phyloP scores from a whole-genome alignment of 2,329 filamentous ascomycete genomes.

The Bipolaris victoriae region DNA sequence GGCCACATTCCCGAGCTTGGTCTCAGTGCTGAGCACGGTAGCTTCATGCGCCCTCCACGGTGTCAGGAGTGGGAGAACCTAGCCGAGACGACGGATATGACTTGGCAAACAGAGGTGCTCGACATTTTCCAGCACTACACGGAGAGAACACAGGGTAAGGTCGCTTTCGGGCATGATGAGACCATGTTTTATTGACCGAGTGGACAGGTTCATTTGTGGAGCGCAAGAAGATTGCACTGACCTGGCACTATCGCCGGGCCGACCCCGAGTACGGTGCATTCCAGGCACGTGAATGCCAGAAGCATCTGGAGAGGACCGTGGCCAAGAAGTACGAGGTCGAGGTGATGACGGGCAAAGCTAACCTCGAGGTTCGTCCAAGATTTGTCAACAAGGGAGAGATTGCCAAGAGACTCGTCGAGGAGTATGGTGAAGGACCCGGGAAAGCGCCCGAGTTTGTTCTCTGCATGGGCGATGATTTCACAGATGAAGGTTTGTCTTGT shows the following conservation, averaged over 20 bases:
- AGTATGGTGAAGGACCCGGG: slow-evolving; percentile 65
- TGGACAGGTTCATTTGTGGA: slow-evolving; percentile 83
- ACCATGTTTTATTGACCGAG: slow-evolving; percentile 19
- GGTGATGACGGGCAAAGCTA: slow-evolving; percentile 96
- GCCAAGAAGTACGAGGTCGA: slow-evolving; percentile 86
- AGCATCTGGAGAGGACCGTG: slow-evolving; percentile 78
- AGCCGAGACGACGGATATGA: slow-evolving; percentile 85
- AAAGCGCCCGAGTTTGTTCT: slow-evolving; percentile 81
- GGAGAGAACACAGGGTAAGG: slow-evolving; percentile 78
- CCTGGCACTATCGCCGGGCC: slow-evolving; percentile 95
- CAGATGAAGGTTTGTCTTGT: slow-evolving; percentile 78
- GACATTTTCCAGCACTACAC: slow-evolving; percentile 87
- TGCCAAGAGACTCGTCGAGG: slow-evolving; percentile 77
- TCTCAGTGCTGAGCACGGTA: slow-evolving; percentile 96
- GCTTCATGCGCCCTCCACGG: slow-evolving; percentile 85
- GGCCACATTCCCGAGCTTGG: slow-evolving; percentile 89
- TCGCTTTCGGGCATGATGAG: no score
- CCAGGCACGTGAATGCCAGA: slow-evolving; percentile 80
- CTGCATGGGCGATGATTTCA: slow-evolving; percentile 94
- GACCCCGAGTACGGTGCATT: slow-evolving; percentile 84
- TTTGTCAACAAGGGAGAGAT: slow-evolving; percentile 99
- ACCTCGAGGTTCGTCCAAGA: slow-evolving; percentile 92
- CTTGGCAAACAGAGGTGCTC: slow-evolving; percentile 86
- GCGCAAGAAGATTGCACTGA: slow-evolving; percentile 89
- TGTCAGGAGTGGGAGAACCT: slow-evolving; percentile 84